phyloP scores from a whole-genome alignment of 2,329 filamentous ascomycete genomes.

The Cordyceps cateniannulata region DNA sequence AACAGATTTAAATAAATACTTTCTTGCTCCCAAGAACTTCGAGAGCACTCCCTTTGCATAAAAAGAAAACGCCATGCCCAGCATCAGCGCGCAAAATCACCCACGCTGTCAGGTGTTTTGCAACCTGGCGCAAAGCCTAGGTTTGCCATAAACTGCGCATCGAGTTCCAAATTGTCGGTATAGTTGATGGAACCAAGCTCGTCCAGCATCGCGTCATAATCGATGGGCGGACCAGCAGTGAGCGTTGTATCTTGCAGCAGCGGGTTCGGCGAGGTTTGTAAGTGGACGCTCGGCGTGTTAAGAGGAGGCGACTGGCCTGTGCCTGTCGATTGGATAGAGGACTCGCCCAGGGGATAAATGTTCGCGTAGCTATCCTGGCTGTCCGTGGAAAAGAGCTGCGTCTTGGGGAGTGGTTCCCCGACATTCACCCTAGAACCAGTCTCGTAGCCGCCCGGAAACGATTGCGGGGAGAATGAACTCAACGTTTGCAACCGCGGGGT shows the following conservation, averaged over 20 bases:
- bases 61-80: no score
- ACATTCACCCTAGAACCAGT: neutral
- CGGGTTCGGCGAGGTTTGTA: conserved; percentile 14
- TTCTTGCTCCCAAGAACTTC: no score
- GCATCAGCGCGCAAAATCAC: conserved; percentile 21
- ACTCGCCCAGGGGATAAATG: neutral
- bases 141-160: conserved; percentile 61
- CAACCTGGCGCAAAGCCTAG: conserved; percentile 58
- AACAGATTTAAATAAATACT: no score
- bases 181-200: conserved; percentile 46
- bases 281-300: neutral
- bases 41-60: no score
- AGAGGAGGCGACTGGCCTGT: neutral
- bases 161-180: conserved; percentile 43
- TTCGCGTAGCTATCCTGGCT: neutral
- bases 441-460: neutral
- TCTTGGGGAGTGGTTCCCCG: neutral
- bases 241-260: conserved; percentile 15
- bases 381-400: neutral
- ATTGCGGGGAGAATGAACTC: neutral
- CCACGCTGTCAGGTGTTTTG: conserved; percentile 43
- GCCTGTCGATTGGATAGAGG: neutral
- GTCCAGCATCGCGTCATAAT: conserved; percentile 47
- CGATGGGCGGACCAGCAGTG: conserved; percentile 25
- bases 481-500: neutral